These are phyloP conservation scores for Pichia terricola DNA, from an alignment of 1,139 yeast genomes.

Conservation along the genomic window DNA sequence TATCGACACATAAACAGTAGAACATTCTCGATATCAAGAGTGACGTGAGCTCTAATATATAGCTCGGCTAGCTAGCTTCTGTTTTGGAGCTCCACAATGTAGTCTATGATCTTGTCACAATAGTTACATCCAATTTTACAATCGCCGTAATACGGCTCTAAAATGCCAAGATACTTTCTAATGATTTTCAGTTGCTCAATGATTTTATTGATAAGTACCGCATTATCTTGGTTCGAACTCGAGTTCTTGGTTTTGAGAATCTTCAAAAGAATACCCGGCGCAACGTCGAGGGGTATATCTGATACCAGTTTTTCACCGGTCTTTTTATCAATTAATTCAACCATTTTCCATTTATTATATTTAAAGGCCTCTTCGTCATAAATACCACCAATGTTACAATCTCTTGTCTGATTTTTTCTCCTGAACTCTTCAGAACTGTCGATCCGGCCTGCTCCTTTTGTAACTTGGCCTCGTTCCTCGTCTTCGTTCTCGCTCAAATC, in stretches of 20 bases:
- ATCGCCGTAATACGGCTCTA: slow-evolving; percentile 16
- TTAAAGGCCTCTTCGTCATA: background rate
- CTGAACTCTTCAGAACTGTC: slow-evolving; percentile 2
- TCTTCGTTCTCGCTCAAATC: slow-evolving; percentile 2
- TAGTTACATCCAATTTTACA: slow-evolving; percentile 15
- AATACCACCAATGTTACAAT: slow-evolving; percentile 4
- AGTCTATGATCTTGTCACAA: slow-evolving; percentile 15
- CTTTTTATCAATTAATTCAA: slow-evolving; percentile 1
- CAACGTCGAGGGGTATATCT: slow-evolving; percentile 3
- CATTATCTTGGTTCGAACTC: background rate
- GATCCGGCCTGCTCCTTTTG: slow-evolving; percentile 4
- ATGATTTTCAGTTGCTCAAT: slow-evolving; percentile 14
- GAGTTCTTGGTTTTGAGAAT: background rate
- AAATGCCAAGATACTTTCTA: slow-evolving; percentile 14
- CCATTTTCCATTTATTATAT: slow-evolving; percentile 1
- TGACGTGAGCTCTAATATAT: too few species aligned
- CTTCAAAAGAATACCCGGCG: slow-evolving; percentile 3
- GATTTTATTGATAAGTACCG: background rate
- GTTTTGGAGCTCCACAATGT: slow-evolving; percentile 3
- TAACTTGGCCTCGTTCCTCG: slow-evolving; percentile 2
- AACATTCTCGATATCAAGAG: too few species aligned
- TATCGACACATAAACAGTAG: too few species aligned
- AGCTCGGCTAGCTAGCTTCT: too few species aligned
- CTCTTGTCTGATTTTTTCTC: background rate
- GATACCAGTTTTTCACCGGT: slow-evolving; percentile 5